These are phyloP conservation scores for Coniochaeta sp. DNA, from an alignment of 2,329 filamentous ascomycete genomes.

Conservation along the genomic window DNA sequence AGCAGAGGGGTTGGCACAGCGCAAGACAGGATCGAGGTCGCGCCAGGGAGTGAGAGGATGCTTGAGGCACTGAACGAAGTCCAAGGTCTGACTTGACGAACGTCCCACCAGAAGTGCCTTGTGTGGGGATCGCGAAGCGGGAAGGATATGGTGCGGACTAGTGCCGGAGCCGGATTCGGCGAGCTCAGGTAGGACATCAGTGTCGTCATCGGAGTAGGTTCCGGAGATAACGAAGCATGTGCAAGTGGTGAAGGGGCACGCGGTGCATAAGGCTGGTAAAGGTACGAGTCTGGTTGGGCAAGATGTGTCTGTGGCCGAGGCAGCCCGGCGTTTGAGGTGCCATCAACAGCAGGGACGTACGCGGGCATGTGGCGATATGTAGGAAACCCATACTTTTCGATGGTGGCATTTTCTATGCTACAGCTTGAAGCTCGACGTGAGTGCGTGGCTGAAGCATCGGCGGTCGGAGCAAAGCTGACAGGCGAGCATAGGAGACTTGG, in stretches of 20 bases:
- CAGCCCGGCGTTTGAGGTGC: conserved; percentile 15
- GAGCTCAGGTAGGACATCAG: conserved; percentile 71
- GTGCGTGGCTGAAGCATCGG: conserved; percentile 34
- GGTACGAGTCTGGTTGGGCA: conserved; percentile 33
- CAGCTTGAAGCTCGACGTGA: conserved; percentile 57
- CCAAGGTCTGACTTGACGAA: conserved; percentile 82
- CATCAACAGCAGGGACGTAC: conserved; percentile 15
- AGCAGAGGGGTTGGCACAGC: conserved; percentile 56
- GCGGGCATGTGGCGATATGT: conserved; percentile 61
- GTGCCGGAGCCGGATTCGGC: conserved; percentile 71
- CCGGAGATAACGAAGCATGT: conserved; percentile 23
- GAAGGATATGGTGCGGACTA: conserved; percentile 73
- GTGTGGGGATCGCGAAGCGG: conserved; percentile 57
- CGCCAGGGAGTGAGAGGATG: conserved; percentile 65
- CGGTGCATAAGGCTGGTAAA: conserved; percentile 36
- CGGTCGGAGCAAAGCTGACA: conserved; percentile 39
- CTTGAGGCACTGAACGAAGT: conserved; percentile 65
- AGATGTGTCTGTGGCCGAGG: conserved; percentile 17
- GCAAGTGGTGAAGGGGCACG: conserved; percentile 39
- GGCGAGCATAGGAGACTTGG: conserved; percentile 58
- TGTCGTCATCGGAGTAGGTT: conserved; percentile 51
- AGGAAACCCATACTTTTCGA: conserved; percentile 72
- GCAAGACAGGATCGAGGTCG: conserved; percentile 65
- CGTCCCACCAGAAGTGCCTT: conserved; percentile 94
- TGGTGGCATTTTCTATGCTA: conserved; percentile 56